A percentile compares a stretch with the other conserved stretches of the same genome.
phyloP scores from a whole-genome alignment of 2,329 filamentous ascomycete genomes.

The Amauroascus niger region DNA sequence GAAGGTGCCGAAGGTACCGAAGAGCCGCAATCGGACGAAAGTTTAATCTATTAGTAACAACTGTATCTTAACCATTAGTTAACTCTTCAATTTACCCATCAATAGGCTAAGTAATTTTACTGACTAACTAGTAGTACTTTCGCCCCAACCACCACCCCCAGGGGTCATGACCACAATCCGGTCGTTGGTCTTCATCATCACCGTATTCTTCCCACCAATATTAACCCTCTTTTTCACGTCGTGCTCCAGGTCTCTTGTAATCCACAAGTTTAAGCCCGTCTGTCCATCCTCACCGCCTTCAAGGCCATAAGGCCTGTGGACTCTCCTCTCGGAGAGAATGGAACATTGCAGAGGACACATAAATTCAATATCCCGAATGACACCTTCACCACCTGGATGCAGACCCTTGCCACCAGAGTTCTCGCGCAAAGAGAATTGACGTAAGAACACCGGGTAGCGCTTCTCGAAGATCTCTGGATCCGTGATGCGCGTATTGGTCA shows the following conservation, averaged over 20 bases:
- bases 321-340: conserved; percentile 67
- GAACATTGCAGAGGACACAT: conserved; percentile 68
- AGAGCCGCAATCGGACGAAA: too few relatives aligned
- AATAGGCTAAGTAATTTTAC: background rate
- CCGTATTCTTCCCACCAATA: conserved; percentile 55
- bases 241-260: conserved; percentile 56
- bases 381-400: conserved; percentile 64
- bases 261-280: conserved; percentile 80
- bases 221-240: conserved; percentile 46
- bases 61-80: too few relatives aligned
- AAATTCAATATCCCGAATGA: conserved; percentile 75
- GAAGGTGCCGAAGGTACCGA: too few relatives aligned
- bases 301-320: conserved; percentile 71
- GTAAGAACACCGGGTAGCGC: conserved; percentile 64
- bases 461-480: conserved; percentile 75
- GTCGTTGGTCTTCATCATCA: conserved; percentile 50
- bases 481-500: conserved; percentile 82
- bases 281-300: conserved; percentile 69
- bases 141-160: conserved; percentile 35
- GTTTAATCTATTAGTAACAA: too few relatives aligned
- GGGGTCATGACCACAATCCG: conserved; percentile 53
- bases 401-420: conserved; percentile 58
- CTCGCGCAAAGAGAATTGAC: conserved; percentile 58
- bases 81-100: too few relatives aligned
- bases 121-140: background rate